A percentile compares a stretch with the other conserved stretches of the same genome.
These are phyloP conservation scores for Trichoderma gracile DNA, from an alignment of 2,329 filamentous ascomycete species.

Conservation along the genomic window DNA sequence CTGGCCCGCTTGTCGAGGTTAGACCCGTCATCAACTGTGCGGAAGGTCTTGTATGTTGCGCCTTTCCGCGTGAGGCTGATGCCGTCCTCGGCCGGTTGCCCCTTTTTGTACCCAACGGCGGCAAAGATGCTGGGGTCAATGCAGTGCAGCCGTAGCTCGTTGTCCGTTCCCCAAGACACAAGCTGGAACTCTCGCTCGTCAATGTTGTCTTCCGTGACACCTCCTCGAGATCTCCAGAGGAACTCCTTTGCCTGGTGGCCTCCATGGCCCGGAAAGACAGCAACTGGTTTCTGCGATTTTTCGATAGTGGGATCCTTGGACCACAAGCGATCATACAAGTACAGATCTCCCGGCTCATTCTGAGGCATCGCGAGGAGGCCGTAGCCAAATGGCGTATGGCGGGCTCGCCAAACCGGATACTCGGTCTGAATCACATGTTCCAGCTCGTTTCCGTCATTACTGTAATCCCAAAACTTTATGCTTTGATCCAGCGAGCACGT, in stretches of 20 bases:
- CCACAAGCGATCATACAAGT: constrained; percentile 73
- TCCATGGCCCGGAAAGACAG: constrained; percentile 62
- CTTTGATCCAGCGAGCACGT: constrained; percentile 91
- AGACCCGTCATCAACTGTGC: constrained; percentile 64
- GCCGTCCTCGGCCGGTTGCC: constrained; percentile 62
- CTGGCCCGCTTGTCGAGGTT: constrained; percentile 59
- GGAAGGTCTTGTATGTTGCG: constrained; percentile 81
- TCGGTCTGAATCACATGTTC: constrained; percentile 78
- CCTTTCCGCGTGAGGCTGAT: constrained; percentile 79
- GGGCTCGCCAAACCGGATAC: constrained; percentile 87
- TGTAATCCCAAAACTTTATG: constrained; percentile 91
- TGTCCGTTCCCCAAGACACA: constrained; percentile 89
- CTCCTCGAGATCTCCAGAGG: constrained; percentile 79
- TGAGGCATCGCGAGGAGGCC: constrained; percentile 91
- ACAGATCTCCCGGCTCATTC: constrained; percentile 79
- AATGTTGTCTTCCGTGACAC: constrained; percentile 63
- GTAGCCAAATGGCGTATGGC: constrained; percentile 86
- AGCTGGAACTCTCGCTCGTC: constrained; percentile 90
- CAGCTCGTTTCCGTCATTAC: constrained; percentile 59
- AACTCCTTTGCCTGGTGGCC: constrained; percentile 83
- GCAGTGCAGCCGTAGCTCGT: constrained; percentile 75
- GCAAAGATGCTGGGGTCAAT: constrained; percentile 65
- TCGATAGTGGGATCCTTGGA: constrained; percentile 47
- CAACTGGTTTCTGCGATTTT: constrained; percentile 50
- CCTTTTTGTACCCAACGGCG: constrained; percentile 72